A percentile compares a stretch with the other conserved stretches of the same genome.
These are phyloP conservation scores for Pyricularia pennisetigena DNA, from an alignment of 2,329 filamentous ascomycete species.

Conservation along the genomic window DNA sequence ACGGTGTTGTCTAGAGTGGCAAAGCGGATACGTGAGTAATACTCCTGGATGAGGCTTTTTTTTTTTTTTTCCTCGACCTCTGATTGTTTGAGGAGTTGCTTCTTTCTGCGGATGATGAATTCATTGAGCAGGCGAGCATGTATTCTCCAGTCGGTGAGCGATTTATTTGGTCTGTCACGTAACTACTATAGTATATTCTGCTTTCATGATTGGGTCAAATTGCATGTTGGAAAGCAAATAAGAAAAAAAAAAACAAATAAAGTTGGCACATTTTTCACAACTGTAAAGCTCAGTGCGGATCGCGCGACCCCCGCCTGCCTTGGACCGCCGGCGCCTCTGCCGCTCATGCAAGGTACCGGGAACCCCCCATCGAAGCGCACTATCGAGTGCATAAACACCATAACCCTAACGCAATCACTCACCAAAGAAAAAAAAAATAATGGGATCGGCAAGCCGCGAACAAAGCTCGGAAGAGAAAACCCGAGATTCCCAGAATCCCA, in stretches of 20 bases:
- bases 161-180: not conserved
- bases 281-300: too few species aligned
- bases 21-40: not conserved
- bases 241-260: not conserved
- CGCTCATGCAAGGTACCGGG: not conserved
- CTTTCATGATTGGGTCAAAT: not conserved
- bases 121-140: not conserved
- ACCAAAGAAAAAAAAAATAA: not conserved
- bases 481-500: not conserved
- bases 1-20: not conserved
- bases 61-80: not conserved
- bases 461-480: not conserved
- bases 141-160: not conserved
- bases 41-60: not conserved
- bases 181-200: not conserved
- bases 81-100: not conserved
- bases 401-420: not conserved
- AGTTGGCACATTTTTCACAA: not conserved
- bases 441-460: not conserved
- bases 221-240: not conserved
- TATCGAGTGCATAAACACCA: not conserved
- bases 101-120: not conserved
- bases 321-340: not conserved
- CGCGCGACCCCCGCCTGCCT: not conserved
- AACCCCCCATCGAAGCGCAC: not conserved